Base-by-base conservation (phyloP, 139 green algal genomes). In the Picochlorum sp. region DNA sequence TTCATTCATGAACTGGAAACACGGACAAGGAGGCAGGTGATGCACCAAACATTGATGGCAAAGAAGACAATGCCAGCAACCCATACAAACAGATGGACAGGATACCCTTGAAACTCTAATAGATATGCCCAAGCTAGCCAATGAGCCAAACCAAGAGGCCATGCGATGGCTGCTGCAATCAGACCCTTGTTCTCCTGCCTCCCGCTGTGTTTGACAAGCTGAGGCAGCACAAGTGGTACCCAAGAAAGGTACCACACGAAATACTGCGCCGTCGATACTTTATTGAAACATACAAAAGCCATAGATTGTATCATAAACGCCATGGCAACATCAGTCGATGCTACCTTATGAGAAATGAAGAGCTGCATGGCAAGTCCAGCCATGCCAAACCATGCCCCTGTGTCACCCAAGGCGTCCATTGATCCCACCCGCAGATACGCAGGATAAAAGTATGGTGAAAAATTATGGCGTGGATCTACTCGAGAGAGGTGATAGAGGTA, bases 161-260 rank as follows among this genome's bases (percentile, higher is more conserved):
- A 92, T 1, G 60, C 23, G 1, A 49, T 50, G 0, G 31, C 49
- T 0, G 71, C 68, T 1, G 14, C 47, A 49, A 70, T 15, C 57
- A 90, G 21, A 30, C 11, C 60, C 45, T 20, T 62, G 11, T 15
- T 50, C 0, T 15, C 41, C 21, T 44, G 66, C 59, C 67, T 55
- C 45, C 52, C 62, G 64, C 2, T 13, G 18, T 7, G 63, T 56
- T 1, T 41, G 45, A 20, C 49, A 34, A 91, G 41, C 1, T 56
- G 16, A 8, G 79, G 81, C 63, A 95, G 60, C 21, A 77, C 69
- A 54, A 95, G 57, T 6, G 91, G 91, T 55, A 94, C 47, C 31
- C 95, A 80, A 47, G 68, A 67, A n/a, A 96, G 76, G 66, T 84
- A 97, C 91, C 91, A 97, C 4, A 97, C 91, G 84, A 97, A 97